Evolutionary conservation across 306 rosid species (phyloP).

Genomic region (Quercus mongolica): DNA sequence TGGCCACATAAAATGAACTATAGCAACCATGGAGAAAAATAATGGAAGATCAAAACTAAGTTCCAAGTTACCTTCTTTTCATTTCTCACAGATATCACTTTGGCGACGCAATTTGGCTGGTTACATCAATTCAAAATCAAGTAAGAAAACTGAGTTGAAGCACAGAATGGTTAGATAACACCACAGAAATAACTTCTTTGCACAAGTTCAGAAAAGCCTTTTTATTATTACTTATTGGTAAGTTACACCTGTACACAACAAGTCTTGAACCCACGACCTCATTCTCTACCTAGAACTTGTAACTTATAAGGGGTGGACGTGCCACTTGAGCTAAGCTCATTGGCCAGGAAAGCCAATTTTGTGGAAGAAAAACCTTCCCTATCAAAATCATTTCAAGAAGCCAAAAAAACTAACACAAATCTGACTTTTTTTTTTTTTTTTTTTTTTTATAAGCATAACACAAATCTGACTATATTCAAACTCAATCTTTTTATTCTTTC

Average conservation of each 20-base stretch:
- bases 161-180: neutral
- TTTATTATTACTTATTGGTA: no score
- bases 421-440: neutral
- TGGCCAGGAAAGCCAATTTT: neutral
- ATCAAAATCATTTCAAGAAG: no score
- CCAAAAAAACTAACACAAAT: neutral
- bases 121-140: constrained; percentile 13
- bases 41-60: neutral
- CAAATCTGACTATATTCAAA: neutral
- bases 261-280: no score
- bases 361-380: neutral
- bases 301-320: no score
- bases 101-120: constrained; percentile 74
- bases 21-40: neutral
- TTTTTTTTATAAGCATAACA: neutral
- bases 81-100: constrained; percentile 56
- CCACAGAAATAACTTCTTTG: neutral
- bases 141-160: constrained; percentile 7
- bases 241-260: no score
- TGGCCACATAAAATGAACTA: neutral
- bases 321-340: no score
- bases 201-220: neutral
- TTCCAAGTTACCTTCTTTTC: constrained; percentile 53
- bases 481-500: neutral
- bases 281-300: no score